Evolutionary conservation across 2,329 filamentous ascomycete species (phyloP), one percentile per base, ranked within the genome.

Genomic region (Exophiala aquamarina): DNA sequence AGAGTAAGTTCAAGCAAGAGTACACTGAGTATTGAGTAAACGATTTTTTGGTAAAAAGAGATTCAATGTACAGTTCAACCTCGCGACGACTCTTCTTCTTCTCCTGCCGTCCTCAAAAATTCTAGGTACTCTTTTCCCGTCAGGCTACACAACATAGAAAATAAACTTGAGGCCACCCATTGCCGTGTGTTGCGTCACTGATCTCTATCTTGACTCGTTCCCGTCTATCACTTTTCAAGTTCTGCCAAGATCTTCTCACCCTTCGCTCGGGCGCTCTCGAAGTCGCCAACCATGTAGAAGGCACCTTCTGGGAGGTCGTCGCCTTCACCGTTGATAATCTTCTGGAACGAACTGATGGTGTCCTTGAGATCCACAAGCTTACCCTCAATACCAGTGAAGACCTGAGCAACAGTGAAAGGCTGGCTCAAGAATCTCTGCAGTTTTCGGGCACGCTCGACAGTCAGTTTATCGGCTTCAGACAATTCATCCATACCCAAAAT

Each of bases 401-500:
- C 83, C 71, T 85, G 79, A 62, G 83, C 83, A 66, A 86, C 93
- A 65, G 93, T 93, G 84, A 98, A 98, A 71, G 93, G 93, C 83
- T 98, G 93, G 76, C 83, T 89, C 82, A 98, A 82, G 90, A 98
- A 98, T 87, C 91, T 88, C 83, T 98, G 93, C 72, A 98, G 86
- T 84, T 97, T 97, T 82, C 93, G 92, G 75, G 93, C 93, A 85
- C 93, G 93, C 87, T 98, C 93, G 82, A 98, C 93, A 65, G 93
- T 97, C 68, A 98, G 85, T 87, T 98, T 96, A 77, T 98, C 93
- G 66, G 88, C 87, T 82, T 97, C 93, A 59, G 93, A 97, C 77
- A 98, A 79, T 75, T 98, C 93, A 76, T 98, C 93, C 93, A 98
- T 97, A 86, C 92, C 92, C 72, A 97, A 78, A 90, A 98, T 98